Evolutionary conservation across 345 rosid species (phyloP).

Genomic region (Syzygium jambos): DNA sequence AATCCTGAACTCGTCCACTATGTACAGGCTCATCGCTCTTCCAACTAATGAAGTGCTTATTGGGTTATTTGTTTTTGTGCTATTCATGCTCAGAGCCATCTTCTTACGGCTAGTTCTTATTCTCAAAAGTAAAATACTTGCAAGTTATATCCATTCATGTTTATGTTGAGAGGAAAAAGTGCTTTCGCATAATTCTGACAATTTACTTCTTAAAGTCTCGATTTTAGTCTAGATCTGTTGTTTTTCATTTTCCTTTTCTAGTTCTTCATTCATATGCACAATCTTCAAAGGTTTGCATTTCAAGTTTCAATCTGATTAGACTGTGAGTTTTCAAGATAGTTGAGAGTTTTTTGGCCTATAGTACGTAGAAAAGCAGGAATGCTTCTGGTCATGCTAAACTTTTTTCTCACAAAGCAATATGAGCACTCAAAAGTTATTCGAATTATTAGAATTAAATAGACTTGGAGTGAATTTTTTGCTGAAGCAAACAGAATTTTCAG

Average conservation of each 20-base stretch:
- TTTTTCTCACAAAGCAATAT: background rate
- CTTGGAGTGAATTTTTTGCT: background rate
- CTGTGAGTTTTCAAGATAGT: background rate
- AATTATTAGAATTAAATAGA: background rate
- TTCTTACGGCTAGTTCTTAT: background rate
- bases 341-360: background rate
- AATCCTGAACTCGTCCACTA: background rate
- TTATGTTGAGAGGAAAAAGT: background rate
- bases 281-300: background rate
- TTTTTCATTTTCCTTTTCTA: background rate
- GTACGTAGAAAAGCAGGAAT: background rate
- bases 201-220: background rate
- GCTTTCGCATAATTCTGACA: background rate
- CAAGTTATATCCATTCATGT: background rate
- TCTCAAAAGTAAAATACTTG: background rate
- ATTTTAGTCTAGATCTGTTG: background rate
- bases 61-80: background rate
- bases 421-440: background rate
- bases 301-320: background rate
- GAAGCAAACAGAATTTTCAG: background rate
- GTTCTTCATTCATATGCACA: background rate
- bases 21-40: background rate
- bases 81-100: background rate
- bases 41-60: background rate
- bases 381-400: background rate